phyloP scores from a whole-genome alignment of 768 basidiomycete genomes.

The Russula sp. region DNA sequence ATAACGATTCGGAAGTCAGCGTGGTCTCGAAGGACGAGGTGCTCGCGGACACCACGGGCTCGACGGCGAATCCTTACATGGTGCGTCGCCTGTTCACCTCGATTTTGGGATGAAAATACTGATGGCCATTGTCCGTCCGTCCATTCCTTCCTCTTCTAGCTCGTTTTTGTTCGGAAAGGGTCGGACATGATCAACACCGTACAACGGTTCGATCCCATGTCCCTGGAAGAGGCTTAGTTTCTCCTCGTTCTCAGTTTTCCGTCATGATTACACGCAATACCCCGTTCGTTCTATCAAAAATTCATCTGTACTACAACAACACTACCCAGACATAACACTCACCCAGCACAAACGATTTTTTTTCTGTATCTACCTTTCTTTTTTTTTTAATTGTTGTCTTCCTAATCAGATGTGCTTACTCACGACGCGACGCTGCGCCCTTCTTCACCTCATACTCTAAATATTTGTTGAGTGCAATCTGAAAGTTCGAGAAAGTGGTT shows the following conservation, averaged over 20 bases:
- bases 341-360: neutral
- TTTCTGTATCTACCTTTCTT: neutral
- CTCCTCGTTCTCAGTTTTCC: neutral
- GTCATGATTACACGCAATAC: conserved; percentile 14
- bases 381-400: neutral
- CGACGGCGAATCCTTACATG: conserved; percentile 84
- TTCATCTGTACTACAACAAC: conserved; percentile 6
- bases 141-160: conserved; percentile 35
- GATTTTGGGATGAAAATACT: neutral
- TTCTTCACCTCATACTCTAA: too few relatives aligned
- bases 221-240: conserved; percentile 24
- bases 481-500: too few relatives aligned
- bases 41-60: conserved; percentile 83
- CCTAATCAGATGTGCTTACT: neutral
- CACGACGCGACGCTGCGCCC: too few relatives aligned
- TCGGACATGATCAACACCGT: conserved; percentile 76
- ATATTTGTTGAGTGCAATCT: too few relatives aligned
- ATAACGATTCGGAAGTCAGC: conserved; percentile 86
- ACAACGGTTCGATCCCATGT: conserved; percentile 44
- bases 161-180: conserved; percentile 78
- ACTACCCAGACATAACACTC: neutral
- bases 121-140: neutral
- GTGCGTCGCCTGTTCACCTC: conserved; percentile 36
- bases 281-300: neutral
- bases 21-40: conserved; percentile 76